A percentile compares a stretch with the other conserved stretches of the same genome.
Conservation (phyloP, 73 alveolate genomes). For the Uronychia setigera region DNA sequence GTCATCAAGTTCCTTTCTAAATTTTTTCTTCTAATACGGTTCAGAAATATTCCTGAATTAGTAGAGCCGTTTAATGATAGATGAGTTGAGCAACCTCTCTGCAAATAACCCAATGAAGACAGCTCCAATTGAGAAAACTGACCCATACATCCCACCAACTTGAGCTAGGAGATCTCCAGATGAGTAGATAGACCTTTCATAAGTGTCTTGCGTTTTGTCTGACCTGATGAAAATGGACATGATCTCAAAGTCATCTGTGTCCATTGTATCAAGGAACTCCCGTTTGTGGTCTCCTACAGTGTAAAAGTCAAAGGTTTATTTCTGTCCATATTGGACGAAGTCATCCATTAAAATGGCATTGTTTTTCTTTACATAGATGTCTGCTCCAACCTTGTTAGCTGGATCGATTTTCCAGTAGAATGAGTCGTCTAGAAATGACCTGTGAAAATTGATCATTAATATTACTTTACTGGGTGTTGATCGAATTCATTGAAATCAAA, state of each 20-base stretch:
- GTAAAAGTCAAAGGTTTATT: slow-evolving; percentile 1
- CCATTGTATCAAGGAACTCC: background rate
- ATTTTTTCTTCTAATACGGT: background rate
- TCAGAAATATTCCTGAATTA: background rate
- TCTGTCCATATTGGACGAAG: slow-evolving; percentile 24
- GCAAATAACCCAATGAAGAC: slow-evolving; percentile 8
- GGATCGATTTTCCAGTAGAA: slow-evolving; percentile 39
- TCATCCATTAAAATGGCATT: slow-evolving; percentile 35
- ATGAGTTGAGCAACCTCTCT: slow-evolving; percentile 6
- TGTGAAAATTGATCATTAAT: background rate
- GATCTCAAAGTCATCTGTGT: slow-evolving; percentile 1
- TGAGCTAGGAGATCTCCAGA: slow-evolving; percentile 18
- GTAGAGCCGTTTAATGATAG: slow-evolving; percentile 5
- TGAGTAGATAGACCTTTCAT: slow-evolving; percentile 14
- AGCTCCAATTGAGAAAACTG: slow-evolving; percentile 8
- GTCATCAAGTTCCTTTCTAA: background rate
- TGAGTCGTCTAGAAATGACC: slow-evolving; percentile 36
- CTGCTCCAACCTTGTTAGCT: background rate
- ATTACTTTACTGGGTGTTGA: background rate
- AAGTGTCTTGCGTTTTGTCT: slow-evolving; percentile 6
- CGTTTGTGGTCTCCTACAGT: slow-evolving; percentile 3
- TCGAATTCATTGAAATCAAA: background rate
- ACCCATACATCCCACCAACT: slow-evolving; percentile 26
- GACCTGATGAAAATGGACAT: slow-evolving; percentile 8
- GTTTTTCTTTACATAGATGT: slow-evolving; percentile 25